phyloP scores from a whole-genome alignment of 805 yeast genomes.

The Metschnikowia reukaufii region DNA sequence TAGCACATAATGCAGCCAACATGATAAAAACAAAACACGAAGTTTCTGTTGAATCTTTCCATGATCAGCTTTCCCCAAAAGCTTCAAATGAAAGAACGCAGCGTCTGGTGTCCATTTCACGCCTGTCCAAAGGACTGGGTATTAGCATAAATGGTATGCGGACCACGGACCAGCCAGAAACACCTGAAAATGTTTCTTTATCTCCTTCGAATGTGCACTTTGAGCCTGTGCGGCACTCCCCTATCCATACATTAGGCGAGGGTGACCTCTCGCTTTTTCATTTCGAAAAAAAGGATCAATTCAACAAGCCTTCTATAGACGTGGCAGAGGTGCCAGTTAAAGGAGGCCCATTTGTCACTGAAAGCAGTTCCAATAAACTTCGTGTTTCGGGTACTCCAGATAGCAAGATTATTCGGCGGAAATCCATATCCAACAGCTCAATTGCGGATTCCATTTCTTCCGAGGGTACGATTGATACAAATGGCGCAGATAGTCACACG shows the following conservation, averaged over 20 bases:
- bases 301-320: not conserved
- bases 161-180: not conserved
- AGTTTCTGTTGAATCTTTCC: constrained; percentile 1
- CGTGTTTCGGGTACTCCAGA: constrained; percentile 20
- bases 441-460: constrained; percentile 11
- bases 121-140: constrained; percentile 1
- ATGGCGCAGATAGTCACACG: constrained; percentile 18
- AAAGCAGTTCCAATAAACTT: constrained; percentile 23
- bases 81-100: not conserved
- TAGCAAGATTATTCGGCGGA: constrained; percentile 23
- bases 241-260: constrained; percentile 48
- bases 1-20: constrained; percentile 49
- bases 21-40: constrained; percentile 18
- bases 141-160: not conserved
- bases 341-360: constrained; percentile 16
- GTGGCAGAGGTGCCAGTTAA: constrained; percentile 7
- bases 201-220: constrained; percentile 42
- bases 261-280: constrained; percentile 44
- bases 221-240: constrained; percentile 47
- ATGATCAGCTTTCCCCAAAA: not conserved
- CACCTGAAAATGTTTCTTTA: constrained; percentile 4
- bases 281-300: constrained; percentile 17
- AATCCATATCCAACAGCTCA: constrained; percentile 19
- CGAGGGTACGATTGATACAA: constrained; percentile 13
- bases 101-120: not conserved